Evolutionary conservation across 192 early-diverging fungal species (phyloP).

Genomic region (Coemansia sp.): DNA sequence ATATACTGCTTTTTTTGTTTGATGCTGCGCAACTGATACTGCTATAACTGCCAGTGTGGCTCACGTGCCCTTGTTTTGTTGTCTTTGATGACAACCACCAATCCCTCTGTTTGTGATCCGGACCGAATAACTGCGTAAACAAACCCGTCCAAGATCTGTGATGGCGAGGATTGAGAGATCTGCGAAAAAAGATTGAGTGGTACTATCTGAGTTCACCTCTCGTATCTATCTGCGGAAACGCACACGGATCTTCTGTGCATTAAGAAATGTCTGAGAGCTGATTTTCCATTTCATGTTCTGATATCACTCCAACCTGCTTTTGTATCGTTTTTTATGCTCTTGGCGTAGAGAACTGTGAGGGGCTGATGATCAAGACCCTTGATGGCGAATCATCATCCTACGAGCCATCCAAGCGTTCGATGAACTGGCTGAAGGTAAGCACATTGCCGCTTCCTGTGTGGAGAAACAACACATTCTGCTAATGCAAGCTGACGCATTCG

Average conservation of each 20-base stretch:
- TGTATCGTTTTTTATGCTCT: slow-evolving; percentile 52
- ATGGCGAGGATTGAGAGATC: neutral
- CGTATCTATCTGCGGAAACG: neutral
- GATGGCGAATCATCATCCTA: slow-evolving; percentile 84
- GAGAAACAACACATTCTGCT: neutral
- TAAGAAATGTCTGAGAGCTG: neutral
- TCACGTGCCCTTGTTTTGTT: neutral
- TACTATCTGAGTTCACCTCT: neutral
- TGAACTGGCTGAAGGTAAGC: slow-evolving; percentile 98
- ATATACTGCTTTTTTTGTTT: slow-evolving; percentile 7
- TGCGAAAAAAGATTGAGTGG: neutral
- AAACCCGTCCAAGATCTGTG: neutral
- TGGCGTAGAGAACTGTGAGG: slow-evolving; percentile 90
- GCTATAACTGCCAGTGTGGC: neutral
- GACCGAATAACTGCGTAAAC: neutral
- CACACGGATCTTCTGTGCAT: neutral
- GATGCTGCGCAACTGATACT: neutral
- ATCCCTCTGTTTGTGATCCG: neutral
- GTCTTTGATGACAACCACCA: neutral
- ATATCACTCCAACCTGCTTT: slow-evolving; percentile 8
- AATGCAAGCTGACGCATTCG: too few relatives aligned
- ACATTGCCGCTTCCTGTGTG: too few relatives aligned
- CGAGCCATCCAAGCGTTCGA: slow-evolving; percentile 93
- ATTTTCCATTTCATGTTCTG: slow-evolving; percentile 48
- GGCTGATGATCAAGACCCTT: slow-evolving; percentile 96